Conservation (phyloP, 768 basidiomycete genomes). For the Phanerochaete carnosa region DNA sequence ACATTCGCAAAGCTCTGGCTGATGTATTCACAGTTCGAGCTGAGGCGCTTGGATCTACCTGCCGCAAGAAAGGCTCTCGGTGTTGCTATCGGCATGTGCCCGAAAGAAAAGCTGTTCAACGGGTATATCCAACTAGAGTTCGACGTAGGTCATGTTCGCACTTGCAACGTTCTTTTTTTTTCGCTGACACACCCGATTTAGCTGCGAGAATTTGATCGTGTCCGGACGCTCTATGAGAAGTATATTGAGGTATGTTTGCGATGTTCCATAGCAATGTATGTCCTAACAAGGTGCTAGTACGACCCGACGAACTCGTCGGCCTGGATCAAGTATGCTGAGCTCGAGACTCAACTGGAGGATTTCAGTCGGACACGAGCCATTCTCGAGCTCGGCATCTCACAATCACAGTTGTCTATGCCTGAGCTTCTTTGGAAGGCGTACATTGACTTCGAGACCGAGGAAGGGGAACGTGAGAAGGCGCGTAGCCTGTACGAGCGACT, state of each 20-base stretch:
- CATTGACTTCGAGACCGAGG: conserved; percentile 93
- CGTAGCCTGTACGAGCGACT: conserved; percentile 85
- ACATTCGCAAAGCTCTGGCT: conserved; percentile 98
- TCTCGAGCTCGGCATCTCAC: conserved; percentile 91
- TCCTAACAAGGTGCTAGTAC: conserved; percentile 42
- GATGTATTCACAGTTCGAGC: conserved; percentile 88
- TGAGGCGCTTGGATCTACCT: conserved; percentile 74
- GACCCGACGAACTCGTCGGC: conserved; percentile 87
- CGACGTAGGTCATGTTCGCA: conserved; percentile 49
- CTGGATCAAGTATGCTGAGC: conserved; percentile 95
- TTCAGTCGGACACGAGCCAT: conserved; percentile 86
- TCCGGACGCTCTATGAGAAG: conserved; percentile 88
- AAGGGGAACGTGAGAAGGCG: conserved; percentile 84
- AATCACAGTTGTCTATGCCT: conserved; percentile 86
- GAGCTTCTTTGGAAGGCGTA: conserved; percentile 93
- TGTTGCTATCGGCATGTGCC: conserved; percentile 89
- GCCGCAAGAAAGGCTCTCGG: conserved; percentile 90
- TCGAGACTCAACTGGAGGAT: conserved; percentile 85
- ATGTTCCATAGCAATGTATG: not conserved
- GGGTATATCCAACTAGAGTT: conserved; percentile 94
- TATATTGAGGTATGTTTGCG: conserved; percentile 73
- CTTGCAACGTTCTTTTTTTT: not conserved
- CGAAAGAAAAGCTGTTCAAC: conserved; percentile 94
- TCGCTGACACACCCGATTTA: conserved; percentile 28
- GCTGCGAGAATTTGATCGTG: conserved; percentile 95